Conservation (phyloP, 1,139 yeast species). For the Pichia sp. region DNA sequence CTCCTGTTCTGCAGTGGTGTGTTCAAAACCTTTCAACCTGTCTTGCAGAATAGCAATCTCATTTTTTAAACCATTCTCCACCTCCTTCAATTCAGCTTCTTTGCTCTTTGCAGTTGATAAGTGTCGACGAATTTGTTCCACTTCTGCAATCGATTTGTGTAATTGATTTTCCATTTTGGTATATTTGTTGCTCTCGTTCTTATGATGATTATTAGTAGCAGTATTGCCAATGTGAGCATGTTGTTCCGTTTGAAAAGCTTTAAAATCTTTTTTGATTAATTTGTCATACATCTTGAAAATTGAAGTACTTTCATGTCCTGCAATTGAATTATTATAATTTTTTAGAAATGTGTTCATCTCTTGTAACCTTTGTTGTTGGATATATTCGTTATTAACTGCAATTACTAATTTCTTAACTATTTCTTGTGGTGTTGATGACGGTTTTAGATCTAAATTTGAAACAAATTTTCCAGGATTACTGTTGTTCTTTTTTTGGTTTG, state of each 20-base stretch:
- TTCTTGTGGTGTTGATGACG: constrained; percentile 25
- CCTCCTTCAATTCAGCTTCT: constrained; percentile 12
- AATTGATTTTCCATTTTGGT: constrained; percentile 25
- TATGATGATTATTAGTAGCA: neutral
- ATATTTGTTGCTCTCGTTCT: constrained; percentile 3
- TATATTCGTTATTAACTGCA: constrained; percentile 29
- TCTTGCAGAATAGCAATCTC: neutral
- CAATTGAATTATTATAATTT: constrained; percentile 27
- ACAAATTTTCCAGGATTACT: constrained; percentile 8
- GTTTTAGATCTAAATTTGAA: constrained; percentile 23
- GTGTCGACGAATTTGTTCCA: constrained; percentile 18
- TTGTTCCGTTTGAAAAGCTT: neutral
- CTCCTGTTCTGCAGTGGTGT: neutral
- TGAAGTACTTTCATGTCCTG: constrained; percentile 6
- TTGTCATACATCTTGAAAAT: constrained; percentile 10
- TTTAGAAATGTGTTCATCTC: constrained; percentile 25
- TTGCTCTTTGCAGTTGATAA: constrained; percentile 16
- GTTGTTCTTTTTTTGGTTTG: neutral
- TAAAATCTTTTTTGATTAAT: constrained; percentile 2
- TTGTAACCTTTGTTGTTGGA: constrained; percentile 29
- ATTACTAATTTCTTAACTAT: constrained; percentile 26
- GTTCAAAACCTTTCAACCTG: neutral
- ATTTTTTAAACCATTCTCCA: neutral
- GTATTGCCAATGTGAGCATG: neutral
- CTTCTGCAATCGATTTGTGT: constrained; percentile 17